A percentile compares a stretch with the other conserved stretches of the same genome.
Conservation (phyloP, 108 stramenopile species). For the Cyclostephanos invisitatus region DNA sequence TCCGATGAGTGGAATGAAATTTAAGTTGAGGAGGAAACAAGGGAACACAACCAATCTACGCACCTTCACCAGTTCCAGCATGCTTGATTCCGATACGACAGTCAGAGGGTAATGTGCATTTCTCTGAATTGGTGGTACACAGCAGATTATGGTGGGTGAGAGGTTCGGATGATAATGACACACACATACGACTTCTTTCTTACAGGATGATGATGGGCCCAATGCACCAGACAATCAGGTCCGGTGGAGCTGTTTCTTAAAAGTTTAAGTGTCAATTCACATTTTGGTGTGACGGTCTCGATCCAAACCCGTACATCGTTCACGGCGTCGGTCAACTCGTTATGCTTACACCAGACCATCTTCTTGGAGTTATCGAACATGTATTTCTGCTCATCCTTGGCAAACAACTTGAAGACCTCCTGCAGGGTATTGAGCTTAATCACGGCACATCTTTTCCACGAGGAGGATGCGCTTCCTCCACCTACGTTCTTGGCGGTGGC, state of each 20-base stretch:
- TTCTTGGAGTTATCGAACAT: neutral
- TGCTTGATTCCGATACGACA: slow-evolving; percentile 7
- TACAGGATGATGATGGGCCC: slow-evolving; percentile 17
- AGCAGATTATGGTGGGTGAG: neutral
- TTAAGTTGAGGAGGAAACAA: neutral
- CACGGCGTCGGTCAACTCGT: slow-evolving; percentile 10
- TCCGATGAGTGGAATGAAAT: neutral
- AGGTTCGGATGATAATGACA: neutral
- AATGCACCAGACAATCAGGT: slow-evolving; percentile 4
- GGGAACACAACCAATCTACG: neutral
- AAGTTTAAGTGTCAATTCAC: slow-evolving; percentile 1
- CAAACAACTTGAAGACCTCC: slow-evolving; percentile 9
- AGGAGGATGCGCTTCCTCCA: neutral
- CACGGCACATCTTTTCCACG: slow-evolving; percentile 9
- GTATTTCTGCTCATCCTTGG: slow-evolving; percentile 5
- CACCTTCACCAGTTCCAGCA: slow-evolving; percentile 4
- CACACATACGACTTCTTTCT: neutral
- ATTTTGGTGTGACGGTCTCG: slow-evolving; percentile 3
- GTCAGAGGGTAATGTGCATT: slow-evolving; percentile 4
- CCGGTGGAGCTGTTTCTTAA: slow-evolving; percentile 1
- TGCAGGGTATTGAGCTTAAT: slow-evolving; percentile 13
- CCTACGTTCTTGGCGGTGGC: neutral
- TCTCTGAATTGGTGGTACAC: neutral
- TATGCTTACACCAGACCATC: slow-evolving; percentile 11
- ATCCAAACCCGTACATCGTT: slow-evolving; percentile 15